Evolutionary conservation across 495 filamentous ascomycete species (phyloP), one percentile per base, ranked within the genome.

Genomic region (Neurospora sp.): DNA sequence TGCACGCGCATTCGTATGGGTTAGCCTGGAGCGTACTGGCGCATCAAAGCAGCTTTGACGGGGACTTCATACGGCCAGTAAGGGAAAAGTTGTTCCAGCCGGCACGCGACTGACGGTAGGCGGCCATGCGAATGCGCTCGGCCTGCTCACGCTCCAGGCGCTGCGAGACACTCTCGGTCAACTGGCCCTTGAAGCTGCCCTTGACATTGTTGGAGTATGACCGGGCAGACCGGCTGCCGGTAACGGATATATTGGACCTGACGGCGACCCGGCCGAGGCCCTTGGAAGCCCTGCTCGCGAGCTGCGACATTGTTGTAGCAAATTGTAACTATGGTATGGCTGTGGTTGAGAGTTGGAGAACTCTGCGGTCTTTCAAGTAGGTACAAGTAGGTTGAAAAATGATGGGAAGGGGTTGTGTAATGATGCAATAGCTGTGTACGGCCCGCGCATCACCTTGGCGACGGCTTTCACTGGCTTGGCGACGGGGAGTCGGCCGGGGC

Each of bases 111-210:
- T 85, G 83, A 71, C 88, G 83, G 72, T 88, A 83, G 68, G 84
- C 81, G 22, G 89, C 87, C 78, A 90, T 90, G 70, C 89, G 86
- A 74, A 87, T 86, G 71, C 91, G 89, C 74, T 94, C 90, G 14
- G 86, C 88, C 59, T 87, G 85, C 80, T 99, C 94, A 35, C 90
- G 85, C 77, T 90, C 85, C 71, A 98, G 82, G 12, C 96, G 89
- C 76, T 90, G 84, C 71, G 88, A 84, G 40, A 94, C 95, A 75
- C 92, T 96, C 77, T 96, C 89, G 72, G 93, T 94, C 72, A 99
- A 83, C 83, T 99, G 96, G 20, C 90, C 91, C 74, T 92, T 89
- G 85, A 99, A 98, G 72, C 59, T 70, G 70, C 9, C 71, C 65
- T 38, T 65, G 53, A 45, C 42, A 71, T 41, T 53, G 71, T 27